A percentile compares a stretch with the other conserved stretches of the same genome.
These are phyloP conservation scores for Lipomyces orientalis DNA, from an alignment of 805 yeast species.

Conservation along the genomic window DNA sequence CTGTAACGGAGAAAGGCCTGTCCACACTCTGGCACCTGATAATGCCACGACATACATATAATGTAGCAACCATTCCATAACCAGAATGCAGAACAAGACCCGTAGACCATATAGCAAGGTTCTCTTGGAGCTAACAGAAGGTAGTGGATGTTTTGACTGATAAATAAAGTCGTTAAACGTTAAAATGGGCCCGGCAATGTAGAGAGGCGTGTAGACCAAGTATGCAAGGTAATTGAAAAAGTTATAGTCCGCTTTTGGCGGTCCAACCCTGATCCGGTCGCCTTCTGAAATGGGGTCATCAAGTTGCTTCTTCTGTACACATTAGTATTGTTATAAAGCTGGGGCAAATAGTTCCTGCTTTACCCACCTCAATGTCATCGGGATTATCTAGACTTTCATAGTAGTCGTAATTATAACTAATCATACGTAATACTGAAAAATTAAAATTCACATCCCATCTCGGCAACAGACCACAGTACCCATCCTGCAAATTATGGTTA, in stretches of 20 bases:
- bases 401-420: slow-evolving; percentile 83
- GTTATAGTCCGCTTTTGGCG: slow-evolving; percentile 65
- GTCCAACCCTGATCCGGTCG: slow-evolving; percentile 67
- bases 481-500: slow-evolving; percentile 43
- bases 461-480: slow-evolving; percentile 73
- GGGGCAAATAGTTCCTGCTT: background rate
- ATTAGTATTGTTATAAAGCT: slow-evolving; percentile 9
- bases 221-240: slow-evolving; percentile 75
- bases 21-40: slow-evolving; percentile 88
- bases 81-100: slow-evolving; percentile 71
- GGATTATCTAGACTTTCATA: slow-evolving; percentile 21
- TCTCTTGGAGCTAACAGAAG: slow-evolving; percentile 62
- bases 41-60: slow-evolving; percentile 92
- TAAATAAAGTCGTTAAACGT: slow-evolving; percentile 89
- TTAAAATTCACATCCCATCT: slow-evolving; percentile 98
- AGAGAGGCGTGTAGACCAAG: slow-evolving; percentile 81
- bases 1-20: slow-evolving; percentile 86
- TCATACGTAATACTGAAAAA: slow-evolving; percentile 81
- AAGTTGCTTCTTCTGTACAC: slow-evolving; percentile 25
- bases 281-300: slow-evolving; percentile 55
- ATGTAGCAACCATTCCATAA: slow-evolving; percentile 90
- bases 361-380: slow-evolving; percentile 30
- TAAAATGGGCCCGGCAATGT: slow-evolving; percentile 92
- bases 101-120: slow-evolving; percentile 68
- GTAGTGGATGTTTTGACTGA: slow-evolving; percentile 63